Base-by-base conservation (phyloP, 1,284 basidiomycete species). In the Microbotryum silenes-acaulis region DNA sequence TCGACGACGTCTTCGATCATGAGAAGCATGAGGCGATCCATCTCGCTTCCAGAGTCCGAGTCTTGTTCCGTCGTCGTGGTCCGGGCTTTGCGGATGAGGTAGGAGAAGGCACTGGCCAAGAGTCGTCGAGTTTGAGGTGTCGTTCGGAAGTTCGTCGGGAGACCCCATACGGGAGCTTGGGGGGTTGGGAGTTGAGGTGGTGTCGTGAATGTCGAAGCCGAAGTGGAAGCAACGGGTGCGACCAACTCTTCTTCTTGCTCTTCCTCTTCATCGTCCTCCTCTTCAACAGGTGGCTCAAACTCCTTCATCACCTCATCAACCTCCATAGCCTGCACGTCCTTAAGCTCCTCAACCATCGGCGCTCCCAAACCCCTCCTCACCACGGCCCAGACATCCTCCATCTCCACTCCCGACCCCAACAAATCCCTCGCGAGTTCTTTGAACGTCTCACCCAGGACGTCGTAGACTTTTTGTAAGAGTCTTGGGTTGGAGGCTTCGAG, bases 101-200 rank as follows among this genome's bases (percentile, higher is more conserved):
- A 70, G 7, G 70, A 62, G 57, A 72, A 71, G 18, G 70, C 60
- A 45, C 65, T 69, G 25, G 64, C 69, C n/a, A 72, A 60, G 0
- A 72, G 64, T 9, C 65, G 64, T 20, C 70, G 67, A 0, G 71
- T 70, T 37, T 72, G 70, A 8, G 70, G 71, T 1, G 66, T 70
- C 14, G 70, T 71, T 25, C 67, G 65, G 49, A 69, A 68, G 33
- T 57, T 51, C 21, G 48, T 29, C 0, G 65, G 64, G 1, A 62
- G 55, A 42, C 14, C 14, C 37, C 37, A 42, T 42, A 42, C 12
- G 16, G 27, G 56, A 53, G 1, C 51, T 25, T 56, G 56, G 9
- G 54, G 10, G 4, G 37, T 12, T 8, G 25, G 49, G 1, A 31
- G 51, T 42, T 55, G 25, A 14, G 54, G 53, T 29, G 44, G 51